Evolutionary conservation across 2,329 filamentous ascomycete species (phyloP).

Genomic region (Colletotrichum paranaense): DNA sequence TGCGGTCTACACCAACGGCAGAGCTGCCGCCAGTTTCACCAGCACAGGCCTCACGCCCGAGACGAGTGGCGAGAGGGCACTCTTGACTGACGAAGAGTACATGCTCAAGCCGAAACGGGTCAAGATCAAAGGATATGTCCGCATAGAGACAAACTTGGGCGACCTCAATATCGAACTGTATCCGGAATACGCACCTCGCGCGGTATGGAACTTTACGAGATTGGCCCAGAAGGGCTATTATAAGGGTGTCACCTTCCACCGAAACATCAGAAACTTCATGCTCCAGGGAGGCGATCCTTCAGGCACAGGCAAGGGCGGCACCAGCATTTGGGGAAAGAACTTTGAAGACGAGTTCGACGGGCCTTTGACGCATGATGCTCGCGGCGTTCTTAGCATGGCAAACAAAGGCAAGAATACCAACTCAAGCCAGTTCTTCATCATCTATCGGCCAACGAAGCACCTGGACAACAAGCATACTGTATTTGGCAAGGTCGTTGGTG

Average conservation of each 20-base stretch:
- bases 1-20: constrained; percentile 89
- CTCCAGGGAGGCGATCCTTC: constrained; percentile 96
- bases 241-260: constrained; percentile 84
- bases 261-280: constrained; percentile 97
- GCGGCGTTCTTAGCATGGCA: constrained; percentile 91
- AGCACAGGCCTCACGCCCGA: constrained; percentile 93
- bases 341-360: constrained; percentile 96
- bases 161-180: constrained; percentile 90
- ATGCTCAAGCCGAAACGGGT: constrained; percentile 92
- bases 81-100: constrained; percentile 94
- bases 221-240: constrained; percentile 93
- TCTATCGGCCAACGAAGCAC: constrained; percentile 85
- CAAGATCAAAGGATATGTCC: constrained; percentile 90
- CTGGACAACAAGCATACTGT: constrained; percentile 97
- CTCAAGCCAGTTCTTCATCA: constrained; percentile 94
- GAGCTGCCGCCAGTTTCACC: constrained; percentile 93
- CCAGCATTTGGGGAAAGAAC: constrained; percentile 92
- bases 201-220: constrained; percentile 96
- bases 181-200: constrained; percentile 89
- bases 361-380: constrained; percentile 81
- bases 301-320: constrained; percentile 90
- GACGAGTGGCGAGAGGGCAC: constrained; percentile 86
- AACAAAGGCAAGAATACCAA: constrained; percentile 99
- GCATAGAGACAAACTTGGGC: constrained; percentile 87
- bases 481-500: constrained; percentile 87